Evolutionary conservation across 441 rosid genomes (phyloP).

Genomic region (Adansonia rubrostipa): DNA sequence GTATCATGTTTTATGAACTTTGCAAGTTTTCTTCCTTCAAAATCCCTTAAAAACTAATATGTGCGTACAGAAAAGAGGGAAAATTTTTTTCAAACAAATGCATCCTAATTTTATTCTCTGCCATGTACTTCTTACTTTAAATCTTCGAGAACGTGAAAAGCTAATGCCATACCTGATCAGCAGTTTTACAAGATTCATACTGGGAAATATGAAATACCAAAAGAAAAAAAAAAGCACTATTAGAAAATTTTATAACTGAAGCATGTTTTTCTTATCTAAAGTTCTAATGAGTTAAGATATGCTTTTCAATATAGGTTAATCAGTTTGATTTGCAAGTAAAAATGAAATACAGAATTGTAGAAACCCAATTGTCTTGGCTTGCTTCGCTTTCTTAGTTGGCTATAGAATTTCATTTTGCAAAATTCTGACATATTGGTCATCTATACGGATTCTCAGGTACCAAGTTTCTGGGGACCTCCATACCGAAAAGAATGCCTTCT

Average conservation of each 20-base stretch:
- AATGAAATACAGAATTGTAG: neutral
- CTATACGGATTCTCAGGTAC: constrained; percentile 35
- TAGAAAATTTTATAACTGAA: neutral
- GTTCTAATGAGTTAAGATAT: neutral
- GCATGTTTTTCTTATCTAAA: neutral
- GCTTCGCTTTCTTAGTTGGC: constrained; percentile 6
- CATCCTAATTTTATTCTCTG: neutral
- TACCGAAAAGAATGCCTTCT: constrained; percentile 39
- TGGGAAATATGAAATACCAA: neutral
- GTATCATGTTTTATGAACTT: neutral
- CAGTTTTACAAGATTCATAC: neutral
- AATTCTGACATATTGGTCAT: neutral
- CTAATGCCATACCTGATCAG: neutral
- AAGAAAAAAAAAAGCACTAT: neutral
- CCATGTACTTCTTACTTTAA: neutral
- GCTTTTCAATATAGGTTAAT: neutral
- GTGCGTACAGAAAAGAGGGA: neutral
- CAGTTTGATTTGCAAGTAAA: neutral
- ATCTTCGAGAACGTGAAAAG: neutral
- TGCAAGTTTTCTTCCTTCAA: neutral
- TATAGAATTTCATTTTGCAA: neutral
- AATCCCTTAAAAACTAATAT: neutral
- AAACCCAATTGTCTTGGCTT: neutral
- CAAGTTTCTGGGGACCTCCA: constrained; percentile 34
- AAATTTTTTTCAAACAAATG: neutral